Evolutionary conservation across 345 rosid species (phyloP).

Genomic region (Citrus medica): DNA sequence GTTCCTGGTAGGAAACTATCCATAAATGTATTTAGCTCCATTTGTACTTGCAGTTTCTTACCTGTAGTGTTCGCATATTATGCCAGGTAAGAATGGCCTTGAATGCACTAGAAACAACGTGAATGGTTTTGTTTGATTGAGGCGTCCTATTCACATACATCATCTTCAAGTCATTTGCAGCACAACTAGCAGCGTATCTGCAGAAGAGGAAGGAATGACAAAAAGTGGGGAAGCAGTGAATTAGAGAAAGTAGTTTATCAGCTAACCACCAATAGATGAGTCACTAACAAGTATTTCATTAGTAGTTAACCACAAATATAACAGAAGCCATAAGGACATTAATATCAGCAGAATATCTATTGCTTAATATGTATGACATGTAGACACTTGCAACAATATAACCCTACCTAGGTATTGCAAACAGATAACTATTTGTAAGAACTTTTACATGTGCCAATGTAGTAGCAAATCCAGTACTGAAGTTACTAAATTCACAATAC

Average conservation of each 20-base stretch:
- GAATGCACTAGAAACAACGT: constrained; percentile 78
- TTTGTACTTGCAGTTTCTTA: constrained; percentile 20
- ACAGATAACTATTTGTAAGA: not conserved
- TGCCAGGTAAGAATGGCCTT: constrained; percentile 86
- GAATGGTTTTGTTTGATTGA: constrained; percentile 67
- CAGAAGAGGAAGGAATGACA: not conserved
- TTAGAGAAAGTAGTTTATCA: not conserved
- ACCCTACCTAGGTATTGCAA: not conserved
- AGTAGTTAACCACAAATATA: not conserved
- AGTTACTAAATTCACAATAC: not conserved
- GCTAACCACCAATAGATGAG: not conserved
- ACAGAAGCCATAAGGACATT: not conserved
- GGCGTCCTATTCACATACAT: constrained; percentile 77
- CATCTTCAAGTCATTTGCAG: constrained; percentile 77
- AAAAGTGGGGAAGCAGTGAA: not conserved
- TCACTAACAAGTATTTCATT: not conserved
- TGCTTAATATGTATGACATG: not conserved
- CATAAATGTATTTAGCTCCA: not conserved
- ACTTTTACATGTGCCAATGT: not conserved
- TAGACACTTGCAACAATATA: not conserved
- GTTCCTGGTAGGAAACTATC: not conserved
- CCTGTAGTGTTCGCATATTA: constrained; percentile 95
- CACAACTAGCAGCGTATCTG: constrained; percentile 84
- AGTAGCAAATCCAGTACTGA: not conserved
- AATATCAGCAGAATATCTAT: not conserved